phyloP scores from a whole-genome alignment of 108 stramenopile genomes.

The Craspedostauros australis region DNA sequence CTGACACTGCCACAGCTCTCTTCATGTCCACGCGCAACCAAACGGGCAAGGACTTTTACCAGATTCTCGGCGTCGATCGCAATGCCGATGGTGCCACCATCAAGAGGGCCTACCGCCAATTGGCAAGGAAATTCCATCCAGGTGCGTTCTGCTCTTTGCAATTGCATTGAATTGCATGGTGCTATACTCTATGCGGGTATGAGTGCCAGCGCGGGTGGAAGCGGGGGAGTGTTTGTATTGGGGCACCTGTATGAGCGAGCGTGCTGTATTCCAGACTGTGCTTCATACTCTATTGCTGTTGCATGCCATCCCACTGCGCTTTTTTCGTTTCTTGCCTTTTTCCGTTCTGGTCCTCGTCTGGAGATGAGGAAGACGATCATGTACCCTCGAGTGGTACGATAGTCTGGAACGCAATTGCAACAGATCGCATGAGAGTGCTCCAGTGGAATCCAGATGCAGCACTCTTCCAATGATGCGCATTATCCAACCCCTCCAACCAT shows the following conservation, averaged over 20 bases:
- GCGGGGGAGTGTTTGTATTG: too few species aligned
- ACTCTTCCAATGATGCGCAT: too few species aligned
- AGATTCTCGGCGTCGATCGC: slow-evolving; percentile 62
- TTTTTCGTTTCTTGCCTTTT: neutral
- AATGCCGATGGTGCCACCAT: slow-evolving; percentile 69
- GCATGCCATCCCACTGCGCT: neutral
- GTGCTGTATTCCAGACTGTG: neutral
- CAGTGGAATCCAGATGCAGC: too few species aligned
- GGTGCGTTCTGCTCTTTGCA: slow-evolving; percentile 40
- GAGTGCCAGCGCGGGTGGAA: slow-evolving; percentile 31
- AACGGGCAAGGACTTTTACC: slow-evolving; percentile 70
- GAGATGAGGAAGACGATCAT: too few species aligned
- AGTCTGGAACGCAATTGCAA: too few species aligned
- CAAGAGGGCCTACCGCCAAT: slow-evolving; percentile 80
- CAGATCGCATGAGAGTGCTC: too few species aligned
- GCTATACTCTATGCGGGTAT: too few species aligned
- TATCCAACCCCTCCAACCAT: too few species aligned
- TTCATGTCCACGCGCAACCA: slow-evolving; percentile 63
- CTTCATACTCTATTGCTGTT: neutral
- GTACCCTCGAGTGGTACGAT: too few species aligned
- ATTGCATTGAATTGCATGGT: too few species aligned
- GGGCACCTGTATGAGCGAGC: neutral
- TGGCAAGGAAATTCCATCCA: slow-evolving; percentile 81
- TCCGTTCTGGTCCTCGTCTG: too few species aligned
- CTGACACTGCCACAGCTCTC: too few species aligned